phyloP scores from a whole-genome alignment of 345 rosid genomes.

The Combretum micranthum region DNA sequence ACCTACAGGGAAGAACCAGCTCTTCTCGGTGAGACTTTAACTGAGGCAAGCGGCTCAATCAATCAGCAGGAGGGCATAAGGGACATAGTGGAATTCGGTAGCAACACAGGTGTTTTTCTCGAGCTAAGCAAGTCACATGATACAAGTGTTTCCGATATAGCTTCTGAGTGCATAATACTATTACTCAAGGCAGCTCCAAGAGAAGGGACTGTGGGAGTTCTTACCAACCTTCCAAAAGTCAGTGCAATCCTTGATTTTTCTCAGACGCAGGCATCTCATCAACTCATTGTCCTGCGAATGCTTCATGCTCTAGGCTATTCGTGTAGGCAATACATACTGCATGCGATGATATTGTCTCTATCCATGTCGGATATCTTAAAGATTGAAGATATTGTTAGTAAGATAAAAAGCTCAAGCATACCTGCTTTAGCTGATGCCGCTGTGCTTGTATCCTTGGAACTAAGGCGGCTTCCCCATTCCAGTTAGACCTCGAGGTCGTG shows the following conservation, averaged over 20 bases:
- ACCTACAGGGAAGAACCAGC: constrained; percentile 46
- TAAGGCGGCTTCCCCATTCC: constrained; percentile 72
- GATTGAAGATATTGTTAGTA: constrained; percentile 51
- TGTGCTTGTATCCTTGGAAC: constrained; percentile 45
- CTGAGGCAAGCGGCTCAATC: constrained; percentile 24
- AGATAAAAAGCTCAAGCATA: constrained; percentile 48
- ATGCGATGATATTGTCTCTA: constrained; percentile 83
- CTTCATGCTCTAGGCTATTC: constrained; percentile 77
- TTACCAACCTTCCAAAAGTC: constrained; percentile 76
- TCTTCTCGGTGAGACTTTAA: constrained; percentile 48
- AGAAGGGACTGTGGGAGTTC: constrained; percentile 80
- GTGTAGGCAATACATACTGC: constrained; percentile 68
- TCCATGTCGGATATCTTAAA: constrained; percentile 51
- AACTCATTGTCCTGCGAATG: constrained; percentile 52
- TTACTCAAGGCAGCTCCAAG: constrained; percentile 81
- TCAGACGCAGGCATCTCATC: constrained; percentile 33
- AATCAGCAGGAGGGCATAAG: constrained; percentile 55
- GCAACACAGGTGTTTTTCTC: constrained; percentile 62
- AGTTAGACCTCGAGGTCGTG: constrained; percentile 16
- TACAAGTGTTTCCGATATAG: constrained; percentile 47
- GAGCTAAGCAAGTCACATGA: constrained; percentile 44
- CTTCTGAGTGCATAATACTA: constrained; percentile 79
- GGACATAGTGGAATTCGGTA: constrained; percentile 76
- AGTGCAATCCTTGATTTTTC: constrained; percentile 54
- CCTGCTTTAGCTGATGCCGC: constrained; percentile 56